Percentiles rank a stretch among this genome's conserved stretches.
Evolutionary conservation across 345 rosid genomes (phyloP).

Genomic region (Eucalyptus grandis): DNA sequence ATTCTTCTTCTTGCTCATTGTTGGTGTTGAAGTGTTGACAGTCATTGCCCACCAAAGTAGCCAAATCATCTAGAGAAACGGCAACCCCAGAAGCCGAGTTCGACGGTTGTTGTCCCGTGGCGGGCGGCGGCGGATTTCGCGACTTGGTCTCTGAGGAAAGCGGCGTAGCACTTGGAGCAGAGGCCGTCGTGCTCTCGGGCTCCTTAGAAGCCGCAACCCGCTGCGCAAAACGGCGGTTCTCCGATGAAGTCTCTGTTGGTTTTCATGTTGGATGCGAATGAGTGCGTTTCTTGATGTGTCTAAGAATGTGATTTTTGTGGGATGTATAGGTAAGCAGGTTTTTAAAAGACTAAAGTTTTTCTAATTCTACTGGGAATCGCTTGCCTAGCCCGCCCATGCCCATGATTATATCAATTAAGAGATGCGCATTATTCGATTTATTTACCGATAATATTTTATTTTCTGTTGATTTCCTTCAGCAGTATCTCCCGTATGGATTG

Average conservation of each 20-base stretch:
- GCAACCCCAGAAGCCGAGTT: background rate
- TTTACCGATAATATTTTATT: no score
- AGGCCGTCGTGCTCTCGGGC: background rate
- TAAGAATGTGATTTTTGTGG: background rate
- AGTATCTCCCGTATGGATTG: no score
- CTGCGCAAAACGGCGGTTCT: background rate
- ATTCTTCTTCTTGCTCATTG: background rate
- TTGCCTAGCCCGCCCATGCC: no score
- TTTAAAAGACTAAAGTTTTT: background rate
- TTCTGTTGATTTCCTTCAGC: no score
- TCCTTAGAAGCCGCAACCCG: background rate
- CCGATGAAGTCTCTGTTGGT: background rate
- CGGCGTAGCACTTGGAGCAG: background rate
- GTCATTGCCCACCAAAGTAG: background rate
- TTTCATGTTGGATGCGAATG: background rate
- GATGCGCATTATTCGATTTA: no score
- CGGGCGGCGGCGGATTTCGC: background rate
- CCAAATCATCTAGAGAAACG: background rate
- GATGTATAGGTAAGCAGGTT: background rate
- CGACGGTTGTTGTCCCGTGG: background rate
- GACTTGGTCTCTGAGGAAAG: background rate
- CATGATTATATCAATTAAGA: no score
- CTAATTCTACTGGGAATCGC: background rate
- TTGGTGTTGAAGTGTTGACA: background rate
- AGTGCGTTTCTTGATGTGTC: background rate